These are phyloP conservation scores for Xylariales sp. DNA, from an alignment of 2,329 filamentous ascomycete species.

Conservation along the genomic window DNA sequence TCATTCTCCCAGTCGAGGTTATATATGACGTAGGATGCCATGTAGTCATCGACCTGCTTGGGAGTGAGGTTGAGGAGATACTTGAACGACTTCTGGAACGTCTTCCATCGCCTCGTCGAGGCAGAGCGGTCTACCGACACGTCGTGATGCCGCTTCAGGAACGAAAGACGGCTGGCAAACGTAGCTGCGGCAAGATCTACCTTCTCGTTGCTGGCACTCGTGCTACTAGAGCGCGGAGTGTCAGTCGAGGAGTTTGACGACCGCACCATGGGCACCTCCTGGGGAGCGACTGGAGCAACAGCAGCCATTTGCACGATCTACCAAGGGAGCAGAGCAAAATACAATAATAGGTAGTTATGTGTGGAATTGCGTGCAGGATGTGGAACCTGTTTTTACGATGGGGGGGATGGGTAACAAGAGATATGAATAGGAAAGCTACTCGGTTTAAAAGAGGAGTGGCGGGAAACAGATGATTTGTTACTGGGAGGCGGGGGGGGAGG, in stretches of 20 bases:
- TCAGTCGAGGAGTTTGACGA: slow-evolving; percentile 1
- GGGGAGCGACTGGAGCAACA: neutral
- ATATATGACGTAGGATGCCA: slow-evolving; percentile 53
- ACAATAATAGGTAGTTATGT: neutral
- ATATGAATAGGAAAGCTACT: no score
- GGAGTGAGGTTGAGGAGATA: slow-evolving; percentile 43
- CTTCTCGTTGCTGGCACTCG: slow-evolving; percentile 8
- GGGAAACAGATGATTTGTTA: no score
- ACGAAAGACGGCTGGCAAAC: no score
- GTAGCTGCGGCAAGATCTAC: slow-evolving; percentile 9
- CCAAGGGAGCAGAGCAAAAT: no score
- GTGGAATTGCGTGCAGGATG: neutral
- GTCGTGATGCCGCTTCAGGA: no score
- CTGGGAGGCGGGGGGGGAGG: no score
- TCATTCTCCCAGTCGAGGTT: slow-evolving; percentile 51
- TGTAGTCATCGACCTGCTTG: slow-evolving; percentile 49
- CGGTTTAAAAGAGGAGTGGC: no score
- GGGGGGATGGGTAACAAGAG: no score
- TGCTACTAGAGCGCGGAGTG: slow-evolving; percentile 9
- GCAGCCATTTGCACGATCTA: slow-evolving; percentile 2
- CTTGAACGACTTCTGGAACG: slow-evolving; percentile 44
- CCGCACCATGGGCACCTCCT: slow-evolving; percentile 3
- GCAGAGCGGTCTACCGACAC: slow-evolving; percentile 34
- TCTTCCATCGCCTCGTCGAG: slow-evolving; percentile 43
- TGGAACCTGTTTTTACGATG: no score